Base-by-base conservation (phyloP, 2,329 filamentous ascomycete species). In the Aspergillus sp. region DNA sequence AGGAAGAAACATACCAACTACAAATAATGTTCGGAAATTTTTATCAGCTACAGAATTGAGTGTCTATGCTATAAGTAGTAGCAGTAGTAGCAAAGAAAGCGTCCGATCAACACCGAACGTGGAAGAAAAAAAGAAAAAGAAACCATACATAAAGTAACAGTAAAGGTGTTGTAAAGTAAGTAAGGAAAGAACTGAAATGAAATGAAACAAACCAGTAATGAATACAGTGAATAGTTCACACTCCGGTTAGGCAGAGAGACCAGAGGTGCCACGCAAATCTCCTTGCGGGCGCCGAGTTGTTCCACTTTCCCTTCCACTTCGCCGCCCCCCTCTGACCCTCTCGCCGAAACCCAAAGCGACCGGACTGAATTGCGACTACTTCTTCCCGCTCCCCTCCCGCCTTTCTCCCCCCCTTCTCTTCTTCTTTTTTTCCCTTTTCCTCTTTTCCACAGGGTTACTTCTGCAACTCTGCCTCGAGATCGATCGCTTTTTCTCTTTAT, bases 401-500 rank as follows among this genome's bases (percentile, higher is more conserved):
- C 54, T 55, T 60, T 64, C 60, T 36, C 11, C 32, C 11, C 30
- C 32, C 32, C 57, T 55, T 49, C 58, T 52, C 54, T 54, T 59
- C 48, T 39, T 44, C 60, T 61, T 49, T 61, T 58, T 57, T 58
- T 59, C 54, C 63, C 58, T 38, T 56, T 48, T 60, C 50, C 57
- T 57, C 52, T 59, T 66, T 56, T 63, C 59, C 60, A 65, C 65
- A 67, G 67, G 65, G 67, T 69, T 65, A 62, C 62, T 54, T 42
- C 61, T 52, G 58, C 64, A 65, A 64, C 65, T 70, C 66, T 70
- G 66, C 70, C 70, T 70, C 70, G 65, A 68, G 61, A 71, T 73
- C 70, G 72, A 73, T 70, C 70, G 71, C 66, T 69, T 72, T 70
- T 63, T 59, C 47, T 49, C 61, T 65, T 58, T 70, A 65, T 71